Conservation (phyloP, 2,329 filamentous ascomycete genomes). For the Fusarium sp. region DNA sequence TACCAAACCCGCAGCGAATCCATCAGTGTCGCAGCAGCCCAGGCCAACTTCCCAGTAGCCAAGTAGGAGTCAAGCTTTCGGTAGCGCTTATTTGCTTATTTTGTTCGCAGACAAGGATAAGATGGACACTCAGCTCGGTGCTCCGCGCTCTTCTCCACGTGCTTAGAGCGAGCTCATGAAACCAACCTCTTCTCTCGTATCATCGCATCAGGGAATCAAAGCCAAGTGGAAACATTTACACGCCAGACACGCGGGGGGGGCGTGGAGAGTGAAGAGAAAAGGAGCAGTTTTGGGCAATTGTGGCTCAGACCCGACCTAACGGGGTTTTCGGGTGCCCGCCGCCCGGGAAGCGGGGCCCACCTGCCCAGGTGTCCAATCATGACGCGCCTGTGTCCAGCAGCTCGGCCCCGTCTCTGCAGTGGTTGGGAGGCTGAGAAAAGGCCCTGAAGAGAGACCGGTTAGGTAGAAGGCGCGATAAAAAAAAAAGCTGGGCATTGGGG, state of each 20-base stretch:
- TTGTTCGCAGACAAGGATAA: not conserved
- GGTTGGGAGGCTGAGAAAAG: slow-evolving; percentile 24
- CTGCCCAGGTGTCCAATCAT: slow-evolving; percentile 19
- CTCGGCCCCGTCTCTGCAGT: not conserved
- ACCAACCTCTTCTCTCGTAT: slow-evolving; percentile 3
- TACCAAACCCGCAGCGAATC: not conserved
- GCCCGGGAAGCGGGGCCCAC: slow-evolving; percentile 34
- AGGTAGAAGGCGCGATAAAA: slow-evolving; percentile 20
- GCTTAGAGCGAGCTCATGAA: slow-evolving; percentile 2
- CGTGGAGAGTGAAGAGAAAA: slow-evolving; percentile 1
- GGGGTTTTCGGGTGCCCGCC: slow-evolving; percentile 28
- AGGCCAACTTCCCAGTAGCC: not conserved
- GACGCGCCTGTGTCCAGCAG: not conserved
- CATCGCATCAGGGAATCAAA: not conserved
- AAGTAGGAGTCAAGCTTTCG: slow-evolving; percentile 2
- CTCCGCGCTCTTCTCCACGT: not conserved
- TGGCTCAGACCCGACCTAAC: slow-evolving; percentile 40
- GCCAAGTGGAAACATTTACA: slow-evolving; percentile 5
- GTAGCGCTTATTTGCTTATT: slow-evolving; percentile 25
- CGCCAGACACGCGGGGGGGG: not conserved
- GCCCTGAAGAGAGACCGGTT: slow-evolving; percentile 15
- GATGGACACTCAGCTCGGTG: not conserved
- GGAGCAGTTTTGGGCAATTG: slow-evolving; percentile 19
- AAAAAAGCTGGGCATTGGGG: slow-evolving; percentile 16
- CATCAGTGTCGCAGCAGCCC: not conserved